A percentile compares a stretch with the other conserved stretches of the same genome.
Conservation (phyloP, 495 filamentous ascomycete genomes). For the Staphylotrichum tortipilum region DNA sequence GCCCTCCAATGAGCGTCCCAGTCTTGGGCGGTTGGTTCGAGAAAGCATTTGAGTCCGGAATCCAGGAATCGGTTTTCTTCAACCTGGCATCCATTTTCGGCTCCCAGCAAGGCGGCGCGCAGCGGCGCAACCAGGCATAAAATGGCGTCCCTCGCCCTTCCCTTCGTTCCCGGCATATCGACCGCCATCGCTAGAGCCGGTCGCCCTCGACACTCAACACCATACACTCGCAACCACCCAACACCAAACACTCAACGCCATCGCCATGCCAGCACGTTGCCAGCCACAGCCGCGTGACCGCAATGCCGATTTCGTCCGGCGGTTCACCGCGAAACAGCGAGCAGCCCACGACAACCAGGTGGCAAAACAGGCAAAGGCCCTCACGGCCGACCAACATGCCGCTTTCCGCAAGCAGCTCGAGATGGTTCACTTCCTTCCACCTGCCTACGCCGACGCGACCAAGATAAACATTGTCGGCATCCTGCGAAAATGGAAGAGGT, state of each 20-base stretch:
- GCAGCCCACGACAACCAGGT: too few relatives aligned
- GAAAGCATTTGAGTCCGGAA: too few relatives aligned
- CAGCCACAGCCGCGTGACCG: not conserved
- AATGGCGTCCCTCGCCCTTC: not conserved
- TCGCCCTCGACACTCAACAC: not conserved
- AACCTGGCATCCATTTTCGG: not conserved
- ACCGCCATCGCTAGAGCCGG: not conserved
- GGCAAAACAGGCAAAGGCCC: not conserved
- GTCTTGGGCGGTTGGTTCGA: too few relatives aligned
- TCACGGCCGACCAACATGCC: conserved; percentile 7
- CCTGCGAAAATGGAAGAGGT: conserved; percentile 8
- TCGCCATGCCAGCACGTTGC: conserved; percentile 7
- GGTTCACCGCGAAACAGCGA: too few relatives aligned
- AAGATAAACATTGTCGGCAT: conserved; percentile 11
- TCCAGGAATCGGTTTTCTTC: too few relatives aligned
- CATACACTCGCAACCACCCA: too few relatives aligned
- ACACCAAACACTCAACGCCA: conserved; percentile 1
- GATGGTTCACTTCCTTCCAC: conserved; percentile 7
- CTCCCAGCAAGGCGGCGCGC: not conserved
- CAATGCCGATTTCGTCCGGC: too few relatives aligned
- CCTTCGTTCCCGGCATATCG: not conserved
- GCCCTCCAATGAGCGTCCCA: too few relatives aligned
- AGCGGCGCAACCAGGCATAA: conserved; percentile 3
- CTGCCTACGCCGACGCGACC: conserved; percentile 6
- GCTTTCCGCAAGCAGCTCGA: conserved; percentile 6